Base-by-base conservation (phyloP, 2,329 filamentous ascomycete genomes). In the Intubia oerlemansii region DNA sequence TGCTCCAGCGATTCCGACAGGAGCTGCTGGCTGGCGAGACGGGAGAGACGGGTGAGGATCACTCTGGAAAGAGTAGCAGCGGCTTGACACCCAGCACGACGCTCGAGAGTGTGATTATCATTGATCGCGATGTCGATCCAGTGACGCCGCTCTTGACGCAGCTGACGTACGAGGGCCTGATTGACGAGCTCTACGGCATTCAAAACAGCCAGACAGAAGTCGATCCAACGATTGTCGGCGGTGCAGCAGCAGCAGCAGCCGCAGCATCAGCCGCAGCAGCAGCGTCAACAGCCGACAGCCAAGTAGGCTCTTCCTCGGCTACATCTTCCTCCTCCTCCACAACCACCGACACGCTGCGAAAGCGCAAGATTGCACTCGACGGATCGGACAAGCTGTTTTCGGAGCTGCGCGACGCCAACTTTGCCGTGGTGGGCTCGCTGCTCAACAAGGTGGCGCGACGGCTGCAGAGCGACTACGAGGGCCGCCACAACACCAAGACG, bases 61-160 rank as follows among this genome's bases (percentile, higher is more conserved):
- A 55, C 30, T n/a, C n/a, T n/a, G n/a, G n/a, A n/a, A n/a, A n/a
- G n/a, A n/a, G n/a, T n/a, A 65, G 63, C 38, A 57, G 72, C 25
- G 77, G 77, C 6, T 57, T 91, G 16, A 73, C 79, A 9, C 85
- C 88, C 10, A 95, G 88, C 48, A 76, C 76, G 9, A 73, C 72
- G 6, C 78, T 82, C 27, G 88, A 98, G 48, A 91, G 76, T 44
- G 58, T 93, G 34, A 84, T 98, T 42, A 77, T 98, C 35, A 82
- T 98, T 31, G 88, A 98, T 49, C 77, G 88, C 28, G 84, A 93
- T 46, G 76, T 92, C 31, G 88, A 98, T 48, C 82, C 88, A 42
- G 80, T 85, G 11, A 93, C 88, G 1, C 75, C 78, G 1, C 61
- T 98, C 11, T 70, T 98, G 30, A 95, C 85, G 1, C 88, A 98